Base-by-base conservation (phyloP, 2,329 filamentous ascomycete genomes). In the Cladosporium sp. region DNA sequence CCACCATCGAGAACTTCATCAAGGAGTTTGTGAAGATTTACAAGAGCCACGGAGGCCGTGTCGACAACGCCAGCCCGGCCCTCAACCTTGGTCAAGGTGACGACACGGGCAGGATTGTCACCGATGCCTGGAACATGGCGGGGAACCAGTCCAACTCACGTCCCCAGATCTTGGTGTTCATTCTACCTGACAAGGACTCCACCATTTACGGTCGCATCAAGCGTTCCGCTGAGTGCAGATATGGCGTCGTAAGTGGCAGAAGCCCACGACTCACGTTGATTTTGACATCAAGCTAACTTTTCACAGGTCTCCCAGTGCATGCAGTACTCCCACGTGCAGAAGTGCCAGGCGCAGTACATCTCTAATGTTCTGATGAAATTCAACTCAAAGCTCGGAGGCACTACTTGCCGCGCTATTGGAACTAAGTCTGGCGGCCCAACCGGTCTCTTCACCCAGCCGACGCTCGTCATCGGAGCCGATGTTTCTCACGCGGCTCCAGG, bases 351-450 rank as follows among this genome's bases (percentile, higher is more conserved):
- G 0, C 95, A 99, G 73, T 98, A 98, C 78, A 90, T 91, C 73
- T 95, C 91, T 0, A 99, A 99, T 68, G 92, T 99, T 0, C 86
- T 88, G 69, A 95, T 99, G 92, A 99, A 99, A 81, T 88, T 99
- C 70, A 98, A 99, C 72, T 91, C 92, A 3, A 99, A 99, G 81
- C 85, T 99, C 2, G 95, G 95, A 16, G 95, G 95, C 6, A 85
- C 87, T 0, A 97, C 92, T 0, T 88, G 80, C 67, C 78, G 82
- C 60, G 82, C 81, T 2, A 72, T 82, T 72, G 73, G 78, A 14
- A 53, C 78, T 26, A 73, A 77, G 59, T 73, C 77, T 57, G 71
- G 69, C 33, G 70, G 72, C 14, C 64, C 71, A 0, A 72, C 66
- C 21, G 78, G 78, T 16, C 70, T 74, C 66, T 77, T 79, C 68